Evolutionary conservation across 2,329 filamentous ascomycete genomes (phyloP).

Genomic region (Alternaria dauci): DNA sequence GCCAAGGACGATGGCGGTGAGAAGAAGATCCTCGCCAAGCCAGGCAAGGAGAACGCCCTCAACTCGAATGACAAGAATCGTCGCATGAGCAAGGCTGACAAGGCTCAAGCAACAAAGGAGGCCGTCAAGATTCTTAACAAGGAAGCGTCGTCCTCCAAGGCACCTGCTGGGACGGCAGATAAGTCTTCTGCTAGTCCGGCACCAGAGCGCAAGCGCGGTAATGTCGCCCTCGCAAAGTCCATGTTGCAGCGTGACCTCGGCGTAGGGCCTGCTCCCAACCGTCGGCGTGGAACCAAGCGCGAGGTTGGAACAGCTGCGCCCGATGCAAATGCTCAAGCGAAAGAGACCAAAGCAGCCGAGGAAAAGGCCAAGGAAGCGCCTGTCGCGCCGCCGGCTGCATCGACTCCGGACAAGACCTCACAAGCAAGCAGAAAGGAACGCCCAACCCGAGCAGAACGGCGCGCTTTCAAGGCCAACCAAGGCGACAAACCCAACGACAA

Average conservation of each 20-base stretch:
- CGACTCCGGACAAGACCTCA: slow-evolving; percentile 36
- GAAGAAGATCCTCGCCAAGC: slow-evolving; percentile 48
- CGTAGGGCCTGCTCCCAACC: slow-evolving; percentile 57
- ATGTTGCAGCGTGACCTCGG: slow-evolving; percentile 71
- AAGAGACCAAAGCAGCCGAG: slow-evolving; percentile 37
- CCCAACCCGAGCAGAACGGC: slow-evolving; percentile 49
- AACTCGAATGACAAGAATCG: slow-evolving; percentile 50
- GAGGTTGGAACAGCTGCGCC: slow-evolving; percentile 36
- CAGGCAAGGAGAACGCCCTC: slow-evolving; percentile 43
- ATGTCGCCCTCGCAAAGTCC: slow-evolving; percentile 61
- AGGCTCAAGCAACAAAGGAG: slow-evolving; percentile 71
- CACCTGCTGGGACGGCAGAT: slow-evolving; percentile 37
- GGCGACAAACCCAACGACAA: slow-evolving; percentile 47
- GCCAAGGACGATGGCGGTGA: slow-evolving; percentile 68
- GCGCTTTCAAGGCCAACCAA: slow-evolving; percentile 49
- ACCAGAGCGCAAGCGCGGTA: slow-evolving; percentile 63
- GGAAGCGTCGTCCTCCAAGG: slow-evolving; percentile 49
- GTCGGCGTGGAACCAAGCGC: slow-evolving; percentile 51
- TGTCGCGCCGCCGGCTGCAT: slow-evolving; percentile 21
- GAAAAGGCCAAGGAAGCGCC: slow-evolving; percentile 42
- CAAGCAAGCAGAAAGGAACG: slow-evolving; percentile 50
- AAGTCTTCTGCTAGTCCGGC: slow-evolving; percentile 52
- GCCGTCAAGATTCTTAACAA: slow-evolving; percentile 67
- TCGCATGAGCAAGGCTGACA: slow-evolving; percentile 59
- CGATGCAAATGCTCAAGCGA: slow-evolving; percentile 32